Base-by-base conservation (phyloP, 495 filamentous ascomycete species). In the Penicillium bialowiezense region DNA sequence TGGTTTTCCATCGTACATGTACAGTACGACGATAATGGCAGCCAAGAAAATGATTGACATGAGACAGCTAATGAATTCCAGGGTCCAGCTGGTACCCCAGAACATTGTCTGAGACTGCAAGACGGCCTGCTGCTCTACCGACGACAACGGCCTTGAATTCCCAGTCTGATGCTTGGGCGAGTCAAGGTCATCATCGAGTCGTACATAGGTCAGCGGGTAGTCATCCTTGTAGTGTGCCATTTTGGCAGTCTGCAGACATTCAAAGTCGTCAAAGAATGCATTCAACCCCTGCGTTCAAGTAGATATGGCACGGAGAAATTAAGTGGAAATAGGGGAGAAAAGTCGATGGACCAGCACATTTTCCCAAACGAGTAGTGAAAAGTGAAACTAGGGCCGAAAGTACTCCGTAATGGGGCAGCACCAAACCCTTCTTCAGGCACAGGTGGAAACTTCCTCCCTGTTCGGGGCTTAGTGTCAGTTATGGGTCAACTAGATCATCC, bases 1-100 rank as follows among this genome's bases (percentile, higher is more conserved):
- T n/a, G 62, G 53, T 17, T 59, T 50, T 19, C 68, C 67, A 29
- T 79, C 65, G 35, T 68, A 77, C 2, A 54, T 42, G 34, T 55
- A 63, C 34, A 76, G 58, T 4, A 71, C 58, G 5, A 60, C 54
- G 17, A 70, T 48, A 13, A 74, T 69, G 3, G 58, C 60, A 6
- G 55, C 52, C 3, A 63, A 41, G 29, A 64, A 51, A 1, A 35
- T 55, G 2, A 56, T 44, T 12, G 62, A 60, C n/a, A 52, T 60
- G 20, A 62, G 35, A 47, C 55, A 62, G 20, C 54, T 52, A 26
- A 60, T 14, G 13, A 62, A 58, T 40, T 66, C 65, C 33, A 57
- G 49, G 32, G 56, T 39, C 65, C 65, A 69, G 35, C 60, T 54
- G 2, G 55, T 19, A 7, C 58, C 62, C 48, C 55, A 62, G 50